phyloP scores from a whole-genome alignment of 1,139 yeast genomes.

The Diutina sp. region DNA sequence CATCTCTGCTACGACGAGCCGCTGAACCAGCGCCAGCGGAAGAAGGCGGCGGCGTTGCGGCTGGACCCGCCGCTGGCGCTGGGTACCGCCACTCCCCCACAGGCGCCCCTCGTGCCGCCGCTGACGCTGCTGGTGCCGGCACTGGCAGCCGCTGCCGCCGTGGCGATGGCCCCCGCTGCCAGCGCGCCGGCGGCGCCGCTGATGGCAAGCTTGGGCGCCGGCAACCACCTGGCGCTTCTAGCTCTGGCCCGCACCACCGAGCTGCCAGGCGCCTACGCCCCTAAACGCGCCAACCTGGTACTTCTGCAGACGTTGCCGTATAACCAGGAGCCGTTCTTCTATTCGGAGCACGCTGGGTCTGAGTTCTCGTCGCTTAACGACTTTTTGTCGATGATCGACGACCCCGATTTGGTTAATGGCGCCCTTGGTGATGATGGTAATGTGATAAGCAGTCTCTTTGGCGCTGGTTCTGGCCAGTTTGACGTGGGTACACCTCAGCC shows the following conservation, averaged over 20 bases:
- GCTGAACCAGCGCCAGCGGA: conserved; percentile 28
- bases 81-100: not conserved
- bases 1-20: conserved; percentile 83
- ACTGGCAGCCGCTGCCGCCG: not conserved
- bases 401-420: conserved; percentile 37
- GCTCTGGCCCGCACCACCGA: not conserved
- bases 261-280: not conserved
- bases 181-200: not conserved
- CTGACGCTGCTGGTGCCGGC: not conserved
- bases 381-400: conserved; percentile 82
- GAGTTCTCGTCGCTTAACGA: conserved; percentile 88
- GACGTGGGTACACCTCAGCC: not conserved
- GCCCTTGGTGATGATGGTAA: not conserved
- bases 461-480: not conserved
- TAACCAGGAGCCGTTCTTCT: conserved; percentile 66
- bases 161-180: not conserved
- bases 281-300: not conserved
- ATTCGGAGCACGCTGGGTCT: conserved; percentile 85
- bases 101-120: not conserved
- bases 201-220: not conserved
- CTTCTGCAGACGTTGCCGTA: conserved; percentile 32
- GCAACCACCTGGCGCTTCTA: not conserved
- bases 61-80: not conserved
- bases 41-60: conserved; percentile 10
- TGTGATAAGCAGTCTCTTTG: not conserved